Conservation (phyloP, 306 rosid species). For the Purshia tridentata region DNA sequence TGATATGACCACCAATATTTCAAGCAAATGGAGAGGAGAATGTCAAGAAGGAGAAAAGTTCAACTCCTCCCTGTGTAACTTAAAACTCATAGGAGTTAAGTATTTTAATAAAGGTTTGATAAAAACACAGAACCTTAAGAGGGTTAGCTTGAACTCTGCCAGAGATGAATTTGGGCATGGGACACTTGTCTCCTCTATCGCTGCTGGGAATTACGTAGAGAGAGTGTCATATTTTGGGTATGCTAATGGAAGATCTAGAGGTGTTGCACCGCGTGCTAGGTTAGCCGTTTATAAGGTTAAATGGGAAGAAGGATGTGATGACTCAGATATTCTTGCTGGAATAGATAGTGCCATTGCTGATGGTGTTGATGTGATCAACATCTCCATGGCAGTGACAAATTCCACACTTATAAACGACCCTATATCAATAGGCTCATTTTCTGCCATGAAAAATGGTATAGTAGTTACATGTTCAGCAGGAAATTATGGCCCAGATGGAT, state of each 20-base stretch:
- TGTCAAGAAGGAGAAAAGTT: no score
- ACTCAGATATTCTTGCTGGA: neutral
- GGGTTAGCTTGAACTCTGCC: no score
- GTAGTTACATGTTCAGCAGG: slow-evolving; percentile 31
- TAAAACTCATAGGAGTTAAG: slow-evolving; percentile 18
- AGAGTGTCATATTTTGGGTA: slow-evolving; percentile 8
- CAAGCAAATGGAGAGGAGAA: no score
- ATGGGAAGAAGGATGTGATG: no score
- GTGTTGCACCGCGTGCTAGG: neutral
- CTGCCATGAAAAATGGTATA: slow-evolving; percentile 35
- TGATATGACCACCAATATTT: no score
- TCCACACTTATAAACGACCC: neutral
- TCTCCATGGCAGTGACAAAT: neutral
- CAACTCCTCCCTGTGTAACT: neutral
- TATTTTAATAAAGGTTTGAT: slow-evolving; percentile 14
- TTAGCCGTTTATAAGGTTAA: neutral
- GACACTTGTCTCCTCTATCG: neutral
- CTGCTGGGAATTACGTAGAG: neutral
- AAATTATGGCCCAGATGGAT: neutral
- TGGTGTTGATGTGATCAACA: neutral
- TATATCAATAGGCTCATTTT: slow-evolving; percentile 9
- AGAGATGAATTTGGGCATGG: neutral
- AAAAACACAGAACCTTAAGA: neutral
- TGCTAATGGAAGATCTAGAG: slow-evolving; percentile 4
- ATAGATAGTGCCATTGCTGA: neutral